phyloP scores from a whole-genome alignment of 2,329 filamentous ascomycete species.

The Periglandula ipomoeae region DNA sequence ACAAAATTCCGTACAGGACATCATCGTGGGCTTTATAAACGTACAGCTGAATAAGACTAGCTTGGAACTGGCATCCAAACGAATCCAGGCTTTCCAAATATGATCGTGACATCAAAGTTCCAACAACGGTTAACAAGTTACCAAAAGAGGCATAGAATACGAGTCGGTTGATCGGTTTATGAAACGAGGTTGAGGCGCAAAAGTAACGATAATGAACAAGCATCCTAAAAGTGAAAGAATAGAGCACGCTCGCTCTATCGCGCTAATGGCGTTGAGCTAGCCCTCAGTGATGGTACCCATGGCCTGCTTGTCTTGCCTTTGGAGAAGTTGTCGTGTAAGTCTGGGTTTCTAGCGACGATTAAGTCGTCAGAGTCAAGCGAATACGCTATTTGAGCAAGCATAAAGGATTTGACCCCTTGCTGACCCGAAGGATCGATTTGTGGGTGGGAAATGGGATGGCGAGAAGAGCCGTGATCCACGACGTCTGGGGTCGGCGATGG shows the following conservation, averaged over 20 bases:
- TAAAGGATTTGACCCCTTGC: not conserved
- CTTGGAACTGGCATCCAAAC: conserved; percentile 62
- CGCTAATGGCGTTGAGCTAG: conserved; percentile 46
- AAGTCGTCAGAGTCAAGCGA: not conserved
- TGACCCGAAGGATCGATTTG: not conserved
- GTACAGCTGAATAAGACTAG: conserved; percentile 74
- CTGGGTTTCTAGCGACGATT: not conserved
- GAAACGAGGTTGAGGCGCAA: conserved; percentile 56
- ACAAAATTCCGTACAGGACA: too few species aligned
- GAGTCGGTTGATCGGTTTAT: conserved; percentile 79
- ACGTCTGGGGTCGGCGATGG: not conserved
- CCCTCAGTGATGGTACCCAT: conserved; percentile 10
- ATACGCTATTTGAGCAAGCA: not conserved
- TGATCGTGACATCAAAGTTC: conserved; percentile 60
- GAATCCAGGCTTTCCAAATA: conserved; percentile 41
- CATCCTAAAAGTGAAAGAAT: conserved; percentile 63
- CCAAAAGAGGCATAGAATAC: conserved; percentile 79
- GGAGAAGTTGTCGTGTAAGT: not conserved
- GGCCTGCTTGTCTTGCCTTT: not conserved
- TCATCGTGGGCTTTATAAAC: too few species aligned
- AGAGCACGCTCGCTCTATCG: conserved; percentile 60
- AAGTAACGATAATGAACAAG: conserved; percentile 62
- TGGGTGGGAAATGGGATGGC: not conserved
- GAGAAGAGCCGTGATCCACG: not conserved
- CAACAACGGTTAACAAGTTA: conserved; percentile 69